A percentile compares a stretch with the other conserved stretches of the same genome.
These are phyloP conservation scores for Pistacia vera DNA, from an alignment of 345 rosid species.

Conservation along the genomic window DNA sequence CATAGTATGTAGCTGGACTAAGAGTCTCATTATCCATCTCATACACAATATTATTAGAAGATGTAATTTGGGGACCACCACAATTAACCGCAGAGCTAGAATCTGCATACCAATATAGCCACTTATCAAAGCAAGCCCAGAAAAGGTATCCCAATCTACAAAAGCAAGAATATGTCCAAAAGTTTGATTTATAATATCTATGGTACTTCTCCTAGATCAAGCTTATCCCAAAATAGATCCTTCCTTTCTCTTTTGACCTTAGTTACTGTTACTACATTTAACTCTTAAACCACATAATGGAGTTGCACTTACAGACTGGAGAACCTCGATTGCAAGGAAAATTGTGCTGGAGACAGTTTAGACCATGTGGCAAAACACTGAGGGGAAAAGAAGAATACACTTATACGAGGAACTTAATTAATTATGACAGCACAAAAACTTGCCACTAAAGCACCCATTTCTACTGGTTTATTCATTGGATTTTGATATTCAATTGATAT, in stretches of 20 bases:
- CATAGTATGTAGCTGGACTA: constrained; percentile 49
- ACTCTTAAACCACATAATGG: neutral
- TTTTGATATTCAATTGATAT: no score
- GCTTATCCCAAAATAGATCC: no score
- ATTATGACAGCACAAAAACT: constrained; percentile 35
- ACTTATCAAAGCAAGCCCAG: constrained; percentile 27
- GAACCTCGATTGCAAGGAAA: constrained; percentile 61
- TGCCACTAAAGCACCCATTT: no score
- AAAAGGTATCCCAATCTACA: constrained; percentile 23
- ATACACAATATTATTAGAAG: constrained; percentile 33
- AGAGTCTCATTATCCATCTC: constrained; percentile 31
- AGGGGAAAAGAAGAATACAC: constrained; percentile 26
- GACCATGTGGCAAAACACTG: constrained; percentile 47
- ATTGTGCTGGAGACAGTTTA: constrained; percentile 66
- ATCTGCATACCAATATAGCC: constrained; percentile 36
- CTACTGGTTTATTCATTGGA: no score
- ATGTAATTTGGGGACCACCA: constrained; percentile 59
- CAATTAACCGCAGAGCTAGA: constrained; percentile 55
- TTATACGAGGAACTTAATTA: neutral
- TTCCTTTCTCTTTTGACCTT: no score
- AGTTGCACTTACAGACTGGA: constrained; percentile 59
- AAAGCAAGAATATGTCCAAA: neutral
- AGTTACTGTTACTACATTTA: neutral
- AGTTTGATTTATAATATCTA: neutral
- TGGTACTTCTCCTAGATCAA: neutral